Conservation (phyloP, 148 eudicot species). For the Selenicereus undatus region DNA sequence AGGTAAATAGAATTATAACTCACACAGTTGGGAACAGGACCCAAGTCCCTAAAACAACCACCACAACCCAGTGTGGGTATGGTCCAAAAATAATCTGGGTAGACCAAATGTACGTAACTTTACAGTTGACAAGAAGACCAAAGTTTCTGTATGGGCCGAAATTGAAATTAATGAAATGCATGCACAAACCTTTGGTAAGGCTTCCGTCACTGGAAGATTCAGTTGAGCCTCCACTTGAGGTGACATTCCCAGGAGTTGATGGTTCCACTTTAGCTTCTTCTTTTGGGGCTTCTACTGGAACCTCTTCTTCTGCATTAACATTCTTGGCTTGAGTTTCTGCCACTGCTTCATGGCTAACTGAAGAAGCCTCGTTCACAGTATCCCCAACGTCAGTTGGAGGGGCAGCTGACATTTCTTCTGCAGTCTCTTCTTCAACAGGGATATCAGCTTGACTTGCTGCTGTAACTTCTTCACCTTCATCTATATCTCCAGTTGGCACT, state of each 20-base stretch:
- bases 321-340: conserved; percentile 25
- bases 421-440: background rate
- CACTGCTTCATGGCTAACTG: conserved; percentile 16
- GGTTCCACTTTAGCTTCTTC: conserved; percentile 22
- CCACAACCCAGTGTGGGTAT: conserved; percentile 2
- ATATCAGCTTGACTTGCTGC: conserved; percentile 18
- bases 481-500: conserved; percentile 10
- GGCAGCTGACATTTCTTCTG: conserved; percentile 3
- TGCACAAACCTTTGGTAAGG: conserved; percentile 28
- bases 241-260: conserved; percentile 19
- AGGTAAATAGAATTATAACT: no score
- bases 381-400: conserved; percentile 14
- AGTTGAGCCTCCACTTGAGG: conserved; percentile 23
- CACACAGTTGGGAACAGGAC: no score
- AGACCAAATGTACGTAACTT: conserved; percentile 6
- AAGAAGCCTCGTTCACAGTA: conserved; percentile 7
- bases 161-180: conserved; percentile 3
- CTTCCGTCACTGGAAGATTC: conserved; percentile 27
- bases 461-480: conserved; percentile 12
- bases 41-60: background rate
- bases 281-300: conserved; percentile 11
- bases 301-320: conserved; percentile 22
- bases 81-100: background rate
- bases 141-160: conserved; percentile 1
- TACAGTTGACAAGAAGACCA: background rate